A percentile compares a stretch with the other conserved stretches of the same genome.
These are phyloP conservation scores for Hypoxylon fragiforme DNA, from an alignment of 495 filamentous ascomycete genomes.

Conservation along the genomic window DNA sequence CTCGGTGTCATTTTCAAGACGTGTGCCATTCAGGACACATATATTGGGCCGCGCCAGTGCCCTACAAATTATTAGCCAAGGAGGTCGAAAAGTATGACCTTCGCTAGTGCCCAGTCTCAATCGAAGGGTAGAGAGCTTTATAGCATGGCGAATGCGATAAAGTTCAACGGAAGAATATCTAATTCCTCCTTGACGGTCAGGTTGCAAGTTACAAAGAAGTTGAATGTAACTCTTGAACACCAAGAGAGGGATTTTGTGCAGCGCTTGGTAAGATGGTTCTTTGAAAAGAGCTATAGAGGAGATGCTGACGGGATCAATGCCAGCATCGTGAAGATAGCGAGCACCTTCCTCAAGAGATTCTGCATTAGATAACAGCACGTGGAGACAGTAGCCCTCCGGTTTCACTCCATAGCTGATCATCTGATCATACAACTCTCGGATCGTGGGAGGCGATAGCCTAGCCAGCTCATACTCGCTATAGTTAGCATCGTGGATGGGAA, in stretches of 20 bases:
- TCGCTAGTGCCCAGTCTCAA: constrained; percentile 26
- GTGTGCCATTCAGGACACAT: constrained; percentile 22
- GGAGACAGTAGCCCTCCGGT: constrained; percentile 41
- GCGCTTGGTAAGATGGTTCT: constrained; percentile 16
- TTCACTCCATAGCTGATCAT: constrained; percentile 44
- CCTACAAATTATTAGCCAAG: constrained; percentile 35
- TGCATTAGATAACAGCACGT: constrained; percentile 40
- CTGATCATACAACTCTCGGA: constrained; percentile 41
- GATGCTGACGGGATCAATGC: constrained; percentile 13
- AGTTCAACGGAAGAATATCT: constrained; percentile 11
- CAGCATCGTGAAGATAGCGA: constrained; percentile 45
- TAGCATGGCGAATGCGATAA: constrained; percentile 32
- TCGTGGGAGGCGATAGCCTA: constrained; percentile 44
- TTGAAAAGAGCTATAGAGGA: constrained; percentile 16
- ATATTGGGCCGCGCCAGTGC: constrained; percentile 32
- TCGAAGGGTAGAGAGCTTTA: constrained; percentile 27
- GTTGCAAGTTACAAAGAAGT: constrained; percentile 42
- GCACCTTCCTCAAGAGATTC: constrained; percentile 33
- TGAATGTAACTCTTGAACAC: constrained; percentile 45
- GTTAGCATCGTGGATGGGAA: constrained; percentile 44
- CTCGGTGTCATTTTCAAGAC: constrained; percentile 23
- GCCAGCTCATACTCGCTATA: constrained; percentile 49
- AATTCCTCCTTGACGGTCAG: constrained; percentile 21
- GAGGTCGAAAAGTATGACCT: constrained; percentile 31
- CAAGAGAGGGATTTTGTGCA: constrained; percentile 28